Evolutionary conservation across 2,329 filamentous ascomycete species (phyloP), one percentile per base, ranked within the genome.

Genomic region (Metarhizium guizhouense): DNA sequence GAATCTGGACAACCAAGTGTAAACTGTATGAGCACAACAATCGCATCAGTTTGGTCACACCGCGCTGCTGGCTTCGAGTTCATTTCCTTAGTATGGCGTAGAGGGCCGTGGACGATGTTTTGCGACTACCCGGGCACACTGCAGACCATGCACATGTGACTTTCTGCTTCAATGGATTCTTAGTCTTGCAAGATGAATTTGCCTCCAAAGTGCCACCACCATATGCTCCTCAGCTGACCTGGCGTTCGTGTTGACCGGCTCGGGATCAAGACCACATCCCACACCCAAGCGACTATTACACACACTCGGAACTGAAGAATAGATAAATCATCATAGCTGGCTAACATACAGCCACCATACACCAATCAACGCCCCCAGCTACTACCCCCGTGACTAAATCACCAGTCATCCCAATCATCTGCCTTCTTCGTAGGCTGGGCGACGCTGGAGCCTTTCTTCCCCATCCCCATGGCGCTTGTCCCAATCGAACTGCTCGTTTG

Each of bases 321-420:
- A 36, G 8, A 36, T 36, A 40, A 40, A 13, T 40, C 14, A 40
- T 40, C 10, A 40, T 40, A 48, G 25, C 20, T 29, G 20, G 45
- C 25, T 30, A 48, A 48, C 45, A 48, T 48, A 30, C 45, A 48
- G 45, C 25, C 45, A 7, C 13, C 20, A 16, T 29, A 57, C 61
- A 56, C 60, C 60, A 34, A 60, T 63, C 56, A 60, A 60, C 64
- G 60, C 62, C 64, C 57, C 59, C 65, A 63, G 52, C 56, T 54
- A 57, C 29, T 16, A 6, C 11, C 40, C 16, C n/a, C 52, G 11
- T 53, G 14, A 36, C 36, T 13, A 45, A 36, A 56, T 76, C 70
- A 83, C 81, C 81, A 84, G 60, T 83, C 82, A 69, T 85, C 83
- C 83, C 83, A 86, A 57, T 84, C 80, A 61, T 85, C 82, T 29